phyloP scores from a whole-genome alignment of 2,329 filamentous ascomycete genomes.

The Xylaria sp. region DNA sequence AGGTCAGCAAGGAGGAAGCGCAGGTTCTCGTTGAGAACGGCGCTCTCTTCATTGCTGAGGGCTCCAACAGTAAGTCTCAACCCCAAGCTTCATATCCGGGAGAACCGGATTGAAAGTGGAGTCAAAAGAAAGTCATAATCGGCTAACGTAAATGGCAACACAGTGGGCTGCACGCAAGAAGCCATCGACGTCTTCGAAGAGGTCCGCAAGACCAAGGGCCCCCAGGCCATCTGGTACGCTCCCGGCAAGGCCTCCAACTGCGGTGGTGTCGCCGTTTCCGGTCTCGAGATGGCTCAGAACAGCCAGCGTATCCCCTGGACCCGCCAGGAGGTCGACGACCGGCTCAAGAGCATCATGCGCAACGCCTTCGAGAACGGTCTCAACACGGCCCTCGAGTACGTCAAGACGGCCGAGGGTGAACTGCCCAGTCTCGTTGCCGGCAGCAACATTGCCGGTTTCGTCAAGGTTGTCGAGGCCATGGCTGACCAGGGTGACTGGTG shows the following conservation, averaged over 20 bases:
- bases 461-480: slow-evolving; percentile 94
- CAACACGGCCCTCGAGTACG: slow-evolving; percentile 83
- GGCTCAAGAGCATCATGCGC: slow-evolving; percentile 94
- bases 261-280: slow-evolving; percentile 93
- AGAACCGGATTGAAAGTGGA: not conserved
- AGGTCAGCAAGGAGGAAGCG: slow-evolving; percentile 89
- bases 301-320: slow-evolving; percentile 79
- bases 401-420: slow-evolving; percentile 61
- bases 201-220: slow-evolving; percentile 61
- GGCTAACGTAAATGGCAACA: not conserved
- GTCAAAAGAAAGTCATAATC: not conserved
- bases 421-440: slow-evolving; percentile 87
- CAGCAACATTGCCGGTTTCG: slow-evolving; percentile 95
- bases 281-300: slow-evolving; percentile 99
- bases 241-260: slow-evolving; percentile 97
- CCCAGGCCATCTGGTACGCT: slow-evolving; percentile 81
- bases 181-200: slow-evolving; percentile 92
- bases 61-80: slow-evolving; percentile 64
- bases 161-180: slow-evolving; percentile 87
- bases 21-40: slow-evolving; percentile 71
- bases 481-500: slow-evolving; percentile 96
- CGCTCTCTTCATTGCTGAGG: slow-evolving; percentile 84
- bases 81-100: not conserved
- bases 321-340: slow-evolving; percentile 79
- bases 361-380: slow-evolving; percentile 85